Evolutionary conservation across 2,329 filamentous ascomycete genomes (phyloP).

Genomic region (Ceratocystis colombiana): DNA sequence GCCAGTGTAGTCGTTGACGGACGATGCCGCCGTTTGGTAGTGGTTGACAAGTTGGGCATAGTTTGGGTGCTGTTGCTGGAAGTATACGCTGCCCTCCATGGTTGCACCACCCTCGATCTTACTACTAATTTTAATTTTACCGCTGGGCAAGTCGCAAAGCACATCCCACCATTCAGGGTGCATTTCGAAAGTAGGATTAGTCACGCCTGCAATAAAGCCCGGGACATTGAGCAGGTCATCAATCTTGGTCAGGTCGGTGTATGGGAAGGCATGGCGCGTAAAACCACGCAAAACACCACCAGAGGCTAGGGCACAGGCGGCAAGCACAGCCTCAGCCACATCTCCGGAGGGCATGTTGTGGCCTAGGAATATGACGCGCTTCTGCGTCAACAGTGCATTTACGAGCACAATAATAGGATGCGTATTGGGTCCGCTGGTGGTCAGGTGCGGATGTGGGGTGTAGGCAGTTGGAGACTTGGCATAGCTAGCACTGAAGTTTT

Average conservation of each 20-base stretch:
- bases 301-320: conserved; percentile 87
- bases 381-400: conserved; percentile 91
- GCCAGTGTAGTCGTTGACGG: conserved; percentile 61
- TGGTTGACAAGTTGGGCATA: conserved; percentile 40
- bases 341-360: conserved; percentile 92
- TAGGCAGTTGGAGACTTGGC: conserved; percentile 77
- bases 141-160: conserved; percentile 82
- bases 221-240: conserved; percentile 93
- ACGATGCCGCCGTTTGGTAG: conserved; percentile 35
- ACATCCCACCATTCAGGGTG: conserved; percentile 98
- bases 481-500: conserved; percentile 80
- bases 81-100: conserved; percentile 78
- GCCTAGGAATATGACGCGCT: conserved; percentile 89
- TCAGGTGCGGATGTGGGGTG: conserved; percentile 77
- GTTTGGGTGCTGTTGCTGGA: conserved; percentile 65
- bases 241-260: conserved; percentile 95
- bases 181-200: conserved; percentile 89
- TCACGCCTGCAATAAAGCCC: conserved; percentile 95
- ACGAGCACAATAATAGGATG: conserved; percentile 92
- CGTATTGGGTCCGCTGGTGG: conserved; percentile 77
- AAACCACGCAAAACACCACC: conserved; percentile 89
- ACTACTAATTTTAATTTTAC: conserved; percentile 87
- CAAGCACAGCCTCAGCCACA: conserved; percentile 93
- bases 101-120: conserved; percentile 69
- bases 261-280: conserved; percentile 91